Evolutionary conservation across 371 early-diverging fungal species (phyloP), one percentile per base, ranked within the genome.

Genomic region (Blakeslea trispora): DNA sequence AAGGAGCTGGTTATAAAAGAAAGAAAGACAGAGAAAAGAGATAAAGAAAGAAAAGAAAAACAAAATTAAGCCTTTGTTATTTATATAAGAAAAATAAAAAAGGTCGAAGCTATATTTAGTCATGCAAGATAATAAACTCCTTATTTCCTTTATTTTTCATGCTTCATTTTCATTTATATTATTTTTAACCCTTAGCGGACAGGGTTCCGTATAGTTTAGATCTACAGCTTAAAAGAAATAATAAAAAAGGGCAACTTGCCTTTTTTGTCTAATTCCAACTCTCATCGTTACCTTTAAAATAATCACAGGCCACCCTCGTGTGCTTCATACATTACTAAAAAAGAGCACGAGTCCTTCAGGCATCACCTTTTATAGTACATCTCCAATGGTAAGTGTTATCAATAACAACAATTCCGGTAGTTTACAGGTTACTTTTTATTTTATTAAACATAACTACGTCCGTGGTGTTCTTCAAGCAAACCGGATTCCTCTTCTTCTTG

Each of bases 221-320:
- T 28, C 28, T 28, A 28, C 28, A 3, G 3, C 28, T 28, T 28
- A 22, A 37, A 23, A 34, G 32, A 31, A n/a, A 24, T 17, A 41
- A 13, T 18, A 5, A 9, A 22, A 45, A 9, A 24, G 46, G 22
- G 9, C 19, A 5, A 45, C 9, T 28, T 22, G 8, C 28, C 24
- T 45, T 13, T 18, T 44, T 24, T 14, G n/a, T 9, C 3, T 42
- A 42, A 42, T 42, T 9, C 9, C 42, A n/a, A 42, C 15, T 14
- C 24, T 28, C n/a, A 45, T 45, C 46, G 28, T 45, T 28, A 45
- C 46, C 46, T 13, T 5, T 24, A 19, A 41, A 53, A 31, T 42
- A 43, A 42, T 52, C 53, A 31, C 53, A 45, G 44, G 54, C 44
- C 44, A 53, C n/a, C 44, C 56, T 47, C 56, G 48, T 56, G 56